These are phyloP conservation scores for Physcia stellaris DNA, from an alignment of 495 filamentous ascomycete species.

Conservation along the genomic window DNA sequence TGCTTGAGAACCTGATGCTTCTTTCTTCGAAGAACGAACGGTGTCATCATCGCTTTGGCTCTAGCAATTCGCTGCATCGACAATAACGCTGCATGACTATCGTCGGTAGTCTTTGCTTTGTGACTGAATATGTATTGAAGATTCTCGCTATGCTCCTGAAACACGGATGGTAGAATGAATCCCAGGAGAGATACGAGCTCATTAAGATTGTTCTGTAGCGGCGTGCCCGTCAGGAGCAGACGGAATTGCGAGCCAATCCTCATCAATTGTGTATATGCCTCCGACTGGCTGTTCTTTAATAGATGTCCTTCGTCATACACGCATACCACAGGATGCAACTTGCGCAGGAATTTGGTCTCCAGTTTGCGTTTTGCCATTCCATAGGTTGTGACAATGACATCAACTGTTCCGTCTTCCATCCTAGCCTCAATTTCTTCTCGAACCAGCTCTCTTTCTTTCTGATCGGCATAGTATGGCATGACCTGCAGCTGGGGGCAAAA, in stretches of 20 bases:
- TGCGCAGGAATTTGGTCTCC: constrained; percentile 58
- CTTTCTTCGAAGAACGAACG: constrained; percentile 84
- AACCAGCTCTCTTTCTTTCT: constrained; percentile 47
- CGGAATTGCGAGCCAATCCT: constrained; percentile 64
- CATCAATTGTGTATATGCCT: constrained; percentile 67
- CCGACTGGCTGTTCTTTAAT: constrained; percentile 72
- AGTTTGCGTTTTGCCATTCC: constrained; percentile 49
- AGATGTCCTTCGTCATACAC: constrained; percentile 91
- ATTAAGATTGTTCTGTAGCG: constrained; percentile 88
- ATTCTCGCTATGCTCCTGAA: constrained; percentile 57
- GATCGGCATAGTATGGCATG: constrained; percentile 68
- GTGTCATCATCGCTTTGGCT: constrained; percentile 84
- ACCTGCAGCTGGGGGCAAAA: constrained; percentile 70
- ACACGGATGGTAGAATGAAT: constrained; percentile 81
- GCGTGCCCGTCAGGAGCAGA: constrained; percentile 82
- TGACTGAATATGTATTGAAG: constrained; percentile 75
- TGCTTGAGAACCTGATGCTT: constrained; percentile 89
- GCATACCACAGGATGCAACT: constrained; percentile 46
- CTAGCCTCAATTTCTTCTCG: constrained; percentile 51
- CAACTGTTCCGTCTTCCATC: constrained; percentile 46
- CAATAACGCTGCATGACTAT: constrained; percentile 57
- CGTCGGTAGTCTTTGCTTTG: constrained; percentile 70
- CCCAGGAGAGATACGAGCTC: constrained; percentile 78
- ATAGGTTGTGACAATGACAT: constrained; percentile 89
- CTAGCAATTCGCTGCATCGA: constrained; percentile 73